These are phyloP conservation scores for Parathielavia appendiculata DNA, from an alignment of 495 filamentous ascomycete species.

Conservation along the genomic window DNA sequence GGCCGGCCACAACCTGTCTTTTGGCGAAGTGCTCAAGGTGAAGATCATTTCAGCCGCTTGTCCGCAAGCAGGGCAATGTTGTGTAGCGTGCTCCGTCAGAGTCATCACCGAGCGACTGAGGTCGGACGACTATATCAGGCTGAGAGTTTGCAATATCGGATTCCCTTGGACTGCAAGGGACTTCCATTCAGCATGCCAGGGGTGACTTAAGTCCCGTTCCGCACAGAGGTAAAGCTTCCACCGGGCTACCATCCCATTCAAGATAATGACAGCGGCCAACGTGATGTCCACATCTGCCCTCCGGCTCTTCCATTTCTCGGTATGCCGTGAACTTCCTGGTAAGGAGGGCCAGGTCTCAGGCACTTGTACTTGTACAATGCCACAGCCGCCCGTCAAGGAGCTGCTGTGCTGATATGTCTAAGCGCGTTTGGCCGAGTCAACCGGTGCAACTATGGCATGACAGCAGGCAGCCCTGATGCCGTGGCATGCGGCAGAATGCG, in stretches of 20 bases:
- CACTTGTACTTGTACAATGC: background rate
- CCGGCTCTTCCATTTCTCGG: background rate
- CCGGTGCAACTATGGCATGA: slow-evolving; percentile 10
- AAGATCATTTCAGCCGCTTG: slow-evolving; percentile 12
- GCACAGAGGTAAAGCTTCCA: background rate
- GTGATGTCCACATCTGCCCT: background rate
- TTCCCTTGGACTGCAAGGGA: background rate
- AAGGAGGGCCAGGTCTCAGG: background rate
- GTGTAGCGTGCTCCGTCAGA: slow-evolving; percentile 6
- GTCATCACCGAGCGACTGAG: background rate
- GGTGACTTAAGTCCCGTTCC: slow-evolving; percentile 17
- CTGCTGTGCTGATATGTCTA: slow-evolving; percentile 1
- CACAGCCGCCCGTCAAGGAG: slow-evolving; percentile 14
- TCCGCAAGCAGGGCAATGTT: background rate
- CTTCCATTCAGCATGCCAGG: background rate
- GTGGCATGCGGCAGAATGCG: slow-evolving; percentile 18
- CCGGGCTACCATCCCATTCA: background rate
- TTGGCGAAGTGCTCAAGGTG: slow-evolving; percentile 8
- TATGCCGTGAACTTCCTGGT: background rate
- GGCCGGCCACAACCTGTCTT: background rate
- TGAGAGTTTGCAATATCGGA: background rate
- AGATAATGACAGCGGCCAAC: background rate
- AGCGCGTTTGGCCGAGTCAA: slow-evolving; percentile 10
- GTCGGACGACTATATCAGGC: background rate
- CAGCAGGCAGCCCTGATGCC: background rate